Base-by-base conservation (phyloP, 768 basidiomycete species). In the Russula lepida region DNA sequence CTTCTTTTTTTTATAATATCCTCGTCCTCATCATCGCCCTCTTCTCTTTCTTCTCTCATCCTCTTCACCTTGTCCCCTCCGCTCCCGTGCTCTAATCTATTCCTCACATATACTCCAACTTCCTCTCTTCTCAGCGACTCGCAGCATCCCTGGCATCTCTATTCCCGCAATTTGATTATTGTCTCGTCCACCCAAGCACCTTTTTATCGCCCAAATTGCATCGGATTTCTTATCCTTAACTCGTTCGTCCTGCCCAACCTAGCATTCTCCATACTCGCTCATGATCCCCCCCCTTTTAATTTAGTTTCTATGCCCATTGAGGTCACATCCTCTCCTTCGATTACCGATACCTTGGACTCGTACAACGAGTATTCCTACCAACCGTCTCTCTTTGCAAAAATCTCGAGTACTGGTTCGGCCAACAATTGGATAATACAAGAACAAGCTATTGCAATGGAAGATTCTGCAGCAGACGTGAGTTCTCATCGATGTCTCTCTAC, bases 291-390 rank as follows among this genome's bases (percentile, higher is more conserved):
- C 54, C 54, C 43, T 19, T 19, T 47, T 66, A 56, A 52, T 44
- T 21, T 41, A 54, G 81, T 82, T 81, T 81, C 81, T 64, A 87
- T 87, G 84, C 82, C 81, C 80, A 79, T 81, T 76, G 78, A 80
- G 78, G 82, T 84, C 75, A 79, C 82, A 78, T 74, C 80, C 69
- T 70, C 77, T 58, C 67, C 67, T 76, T 76, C 80, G 65, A 76
- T 75, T 59, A 67, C 71, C 62, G 75, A 74, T 67, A 72, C 67
- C 67, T 75, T 74, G 72, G 72, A 69, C 68, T 68, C 68, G 63
- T 69, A 63, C 54, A 64, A 62, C 66, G 66, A 72, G 59, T 73
- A 74, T 71, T 69, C 75, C 65, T 50, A 43, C 65, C 46, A 55
- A 62, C 68, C 74, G 58, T 67, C 72, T 56, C 70, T 75, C 41